These are phyloP conservation scores for Jackrogersella minutella DNA, from an alignment of 495 filamentous ascomycete genomes.

Conservation along the genomic window DNA sequence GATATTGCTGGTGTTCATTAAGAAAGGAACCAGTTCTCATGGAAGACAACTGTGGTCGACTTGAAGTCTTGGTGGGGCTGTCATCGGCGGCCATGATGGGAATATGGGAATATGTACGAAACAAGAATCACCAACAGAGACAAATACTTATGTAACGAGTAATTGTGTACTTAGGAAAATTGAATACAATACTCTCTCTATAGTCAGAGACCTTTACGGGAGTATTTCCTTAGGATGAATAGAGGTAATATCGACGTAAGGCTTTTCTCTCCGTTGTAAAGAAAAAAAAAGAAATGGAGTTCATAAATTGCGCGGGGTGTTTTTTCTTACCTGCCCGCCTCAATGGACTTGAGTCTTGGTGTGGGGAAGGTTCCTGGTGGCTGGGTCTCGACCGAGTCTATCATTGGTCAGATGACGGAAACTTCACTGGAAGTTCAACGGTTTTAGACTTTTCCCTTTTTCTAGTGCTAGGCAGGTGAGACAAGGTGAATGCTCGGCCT, in stretches of 20 bases:
- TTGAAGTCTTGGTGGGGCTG: slow-evolving; percentile 37
- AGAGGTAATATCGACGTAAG: not conserved
- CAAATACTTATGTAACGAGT: not conserved
- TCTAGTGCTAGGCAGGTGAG: no score
- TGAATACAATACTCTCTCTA: not conserved
- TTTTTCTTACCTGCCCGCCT: slow-evolving; percentile 21
- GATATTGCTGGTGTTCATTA: slow-evolving; percentile 78
- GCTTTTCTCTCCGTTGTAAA: not conserved
- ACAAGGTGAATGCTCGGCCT: not conserved
- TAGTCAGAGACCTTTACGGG: not conserved
- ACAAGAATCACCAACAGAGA: not conserved
- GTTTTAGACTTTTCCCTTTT: no score
- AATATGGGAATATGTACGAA: not conserved
- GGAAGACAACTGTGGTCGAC: slow-evolving; percentile 55
- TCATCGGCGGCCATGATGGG: slow-evolving; percentile 49
- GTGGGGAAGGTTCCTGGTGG: slow-evolving; percentile 32
- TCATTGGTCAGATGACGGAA: slow-evolving; percentile 16
- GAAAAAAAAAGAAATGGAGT: slow-evolving; percentile 21
- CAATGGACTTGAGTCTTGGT: no score
- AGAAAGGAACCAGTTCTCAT: slow-evolving; percentile 76
- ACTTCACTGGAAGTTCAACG: not conserved
- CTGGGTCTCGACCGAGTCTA: slow-evolving; percentile 18
- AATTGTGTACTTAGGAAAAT: not conserved
- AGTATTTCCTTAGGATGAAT: not conserved
- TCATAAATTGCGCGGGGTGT: slow-evolving; percentile 35